Evolutionary conservation across 768 basidiomycete species (phyloP).

Genomic region (Stropharia rugosoannulata): DNA sequence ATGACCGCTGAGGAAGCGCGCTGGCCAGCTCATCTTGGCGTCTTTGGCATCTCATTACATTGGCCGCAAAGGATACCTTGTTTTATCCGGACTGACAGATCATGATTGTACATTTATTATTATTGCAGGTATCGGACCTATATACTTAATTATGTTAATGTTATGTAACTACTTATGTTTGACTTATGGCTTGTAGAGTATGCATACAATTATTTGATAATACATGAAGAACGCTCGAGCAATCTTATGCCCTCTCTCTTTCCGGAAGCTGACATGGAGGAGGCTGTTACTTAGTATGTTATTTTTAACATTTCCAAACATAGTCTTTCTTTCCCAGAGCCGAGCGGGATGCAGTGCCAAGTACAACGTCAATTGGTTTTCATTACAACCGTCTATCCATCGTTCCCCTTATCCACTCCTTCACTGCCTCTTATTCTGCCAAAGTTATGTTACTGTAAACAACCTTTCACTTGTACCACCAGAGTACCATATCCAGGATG

Average conservation of each 20-base stretch:
- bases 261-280: too few relatives aligned
- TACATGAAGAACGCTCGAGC: too few relatives aligned
- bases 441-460: neutral
- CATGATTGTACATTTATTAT: neutral
- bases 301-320: neutral
- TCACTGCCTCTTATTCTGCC: neutral
- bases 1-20: slow-evolving; percentile 3
- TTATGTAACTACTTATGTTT: neutral
- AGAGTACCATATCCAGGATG: neutral
- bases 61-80: neutral
- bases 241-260: too few relatives aligned
- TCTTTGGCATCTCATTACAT: slow-evolving; percentile 1
- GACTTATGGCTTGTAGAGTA: too few relatives aligned
- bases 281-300: too few relatives aligned
- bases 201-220: too few relatives aligned
- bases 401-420: neutral
- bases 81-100: neutral
- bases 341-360: neutral
- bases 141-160: neutral
- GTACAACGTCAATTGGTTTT: neutral
- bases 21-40: neutral
- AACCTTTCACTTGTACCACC: neutral
- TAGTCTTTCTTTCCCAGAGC: neutral
- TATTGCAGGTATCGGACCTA: neutral
- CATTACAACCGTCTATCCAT: neutral